phyloP scores from a whole-genome alignment of 2,329 filamentous ascomycete species.

The Aspergillus aculeatus region DNA sequence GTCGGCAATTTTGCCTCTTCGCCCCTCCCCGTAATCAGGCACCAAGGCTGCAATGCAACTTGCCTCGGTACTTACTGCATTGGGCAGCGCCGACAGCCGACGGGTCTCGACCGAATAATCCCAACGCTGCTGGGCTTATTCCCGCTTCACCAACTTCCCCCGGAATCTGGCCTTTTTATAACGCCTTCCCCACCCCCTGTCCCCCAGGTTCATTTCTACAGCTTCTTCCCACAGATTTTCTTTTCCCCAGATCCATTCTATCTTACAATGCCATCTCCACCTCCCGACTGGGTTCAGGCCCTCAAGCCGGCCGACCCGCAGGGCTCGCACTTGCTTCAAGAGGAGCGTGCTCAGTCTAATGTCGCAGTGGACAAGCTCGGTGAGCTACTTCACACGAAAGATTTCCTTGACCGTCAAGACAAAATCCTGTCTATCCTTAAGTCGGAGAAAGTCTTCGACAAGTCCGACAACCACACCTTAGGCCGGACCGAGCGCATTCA shows the following conservation, averaged over 20 bases:
- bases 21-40: not conserved
- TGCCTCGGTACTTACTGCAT: conserved; percentile 27
- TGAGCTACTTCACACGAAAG: conserved; percentile 67
- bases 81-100: conserved; percentile 9
- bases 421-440: conserved; percentile 64
- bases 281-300: conserved; percentile 65
- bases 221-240: not conserved
- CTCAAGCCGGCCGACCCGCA: conserved; percentile 66
- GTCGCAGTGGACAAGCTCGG: conserved; percentile 67
- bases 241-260: conserved; percentile 4
- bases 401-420: conserved; percentile 60
- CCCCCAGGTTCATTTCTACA: conserved; percentile 1
- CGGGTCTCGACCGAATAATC: conserved; percentile 4
- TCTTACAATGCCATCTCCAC: conserved; percentile 38
- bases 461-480: conserved; percentile 73
- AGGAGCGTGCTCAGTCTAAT: conserved; percentile 66
- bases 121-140: too few relatives aligned
- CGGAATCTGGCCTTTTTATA: conserved; percentile 5
- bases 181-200: not conserved
- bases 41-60: not conserved
- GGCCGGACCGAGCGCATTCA: conserved; percentile 69
- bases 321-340: conserved; percentile 66
- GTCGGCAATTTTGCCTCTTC: not conserved
- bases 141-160: not conserved
- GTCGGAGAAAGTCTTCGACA: conserved; percentile 70